phyloP scores from a whole-genome alignment of 116 monocot genomes.

The Iris pallida region DNA sequence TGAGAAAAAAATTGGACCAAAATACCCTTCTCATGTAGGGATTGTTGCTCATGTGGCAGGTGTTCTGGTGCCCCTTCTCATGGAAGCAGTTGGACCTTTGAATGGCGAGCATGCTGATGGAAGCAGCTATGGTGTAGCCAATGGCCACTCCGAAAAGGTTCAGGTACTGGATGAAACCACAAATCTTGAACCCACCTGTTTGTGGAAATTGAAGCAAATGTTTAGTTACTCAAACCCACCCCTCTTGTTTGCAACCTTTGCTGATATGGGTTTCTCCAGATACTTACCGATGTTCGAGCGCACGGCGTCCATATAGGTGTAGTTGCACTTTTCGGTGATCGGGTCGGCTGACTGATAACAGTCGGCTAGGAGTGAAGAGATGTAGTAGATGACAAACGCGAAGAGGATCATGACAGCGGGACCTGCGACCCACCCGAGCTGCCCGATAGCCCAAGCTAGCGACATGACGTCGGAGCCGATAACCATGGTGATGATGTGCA shows the following conservation, averaged over 20 bases:
- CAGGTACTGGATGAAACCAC: slow-evolving; percentile 63
- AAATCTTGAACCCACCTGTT: slow-evolving; percentile 57
- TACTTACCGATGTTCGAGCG: slow-evolving; percentile 53
- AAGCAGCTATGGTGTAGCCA: slow-evolving; percentile 87
- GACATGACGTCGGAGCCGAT: slow-evolving; percentile 83
- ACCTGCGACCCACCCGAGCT: slow-evolving; percentile 81
- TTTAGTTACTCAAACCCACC: neutral
- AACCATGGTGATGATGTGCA: slow-evolving; percentile 75
- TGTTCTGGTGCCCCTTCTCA: slow-evolving; percentile 46
- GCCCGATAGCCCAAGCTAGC: slow-evolving; percentile 73
- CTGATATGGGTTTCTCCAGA: neutral
- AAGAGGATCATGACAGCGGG: slow-evolving; percentile 65
- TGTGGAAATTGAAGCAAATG: neutral
- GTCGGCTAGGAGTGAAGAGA: slow-evolving; percentile 61
- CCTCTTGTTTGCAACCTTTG: neutral
- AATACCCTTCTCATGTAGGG: slow-evolving; percentile 82
- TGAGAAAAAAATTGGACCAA: no score
- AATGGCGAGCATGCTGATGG: slow-evolving; percentile 86
- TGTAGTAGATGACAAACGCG: slow-evolving; percentile 64
- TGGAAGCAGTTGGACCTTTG: slow-evolving; percentile 65
- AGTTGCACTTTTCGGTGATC: slow-evolving; percentile 62
- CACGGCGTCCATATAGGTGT: slow-evolving; percentile 84
- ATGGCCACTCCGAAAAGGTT: slow-evolving; percentile 80
- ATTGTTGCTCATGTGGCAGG: slow-evolving; percentile 47
- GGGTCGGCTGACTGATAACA: slow-evolving; percentile 69